Evolutionary conservation across 2,329 filamentous ascomycete species (phyloP).

Genomic region (Sporothrix euskadiensis): DNA sequence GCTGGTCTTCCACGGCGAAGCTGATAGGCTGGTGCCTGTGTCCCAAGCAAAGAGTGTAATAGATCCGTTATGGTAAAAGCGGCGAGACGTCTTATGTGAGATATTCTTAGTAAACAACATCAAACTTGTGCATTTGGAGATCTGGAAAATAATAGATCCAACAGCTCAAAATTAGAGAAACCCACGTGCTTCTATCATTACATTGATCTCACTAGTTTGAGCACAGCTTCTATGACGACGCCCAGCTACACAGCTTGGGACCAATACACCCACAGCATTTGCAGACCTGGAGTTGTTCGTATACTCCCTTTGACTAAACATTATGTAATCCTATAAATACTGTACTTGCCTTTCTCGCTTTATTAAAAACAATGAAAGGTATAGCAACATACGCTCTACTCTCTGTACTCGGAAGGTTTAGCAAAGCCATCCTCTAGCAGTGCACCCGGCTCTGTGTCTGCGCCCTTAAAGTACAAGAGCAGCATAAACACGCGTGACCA

Average conservation of each 20-base stretch:
- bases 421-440: neutral
- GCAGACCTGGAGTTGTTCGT: slow-evolving; percentile 38
- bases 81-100: no score
- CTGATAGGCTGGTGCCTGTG: no score
- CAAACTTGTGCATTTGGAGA: no score
- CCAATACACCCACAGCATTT: slow-evolving; percentile 44
- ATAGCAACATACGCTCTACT: neutral
- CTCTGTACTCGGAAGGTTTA: neutral
- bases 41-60: no score
- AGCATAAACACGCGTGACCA: neutral
- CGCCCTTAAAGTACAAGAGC: neutral
- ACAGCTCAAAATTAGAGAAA: no score
- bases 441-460: neutral
- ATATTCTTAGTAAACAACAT: no score
- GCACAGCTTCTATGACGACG: slow-evolving; percentile 33
- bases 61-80: no score
- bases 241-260: slow-evolving; percentile 43
- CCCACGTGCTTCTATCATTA: no score
- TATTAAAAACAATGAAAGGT: slow-evolving; percentile 31
- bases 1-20: no score
- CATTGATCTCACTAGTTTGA: neutral
- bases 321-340: neutral
- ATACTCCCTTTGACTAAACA: neutral
- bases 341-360: slow-evolving; percentile 38
- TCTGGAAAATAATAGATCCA: no score